phyloP scores from a whole-genome alignment of 2,329 filamentous ascomycete genomes.

The Hymenotorrendiella dingleyae region DNA sequence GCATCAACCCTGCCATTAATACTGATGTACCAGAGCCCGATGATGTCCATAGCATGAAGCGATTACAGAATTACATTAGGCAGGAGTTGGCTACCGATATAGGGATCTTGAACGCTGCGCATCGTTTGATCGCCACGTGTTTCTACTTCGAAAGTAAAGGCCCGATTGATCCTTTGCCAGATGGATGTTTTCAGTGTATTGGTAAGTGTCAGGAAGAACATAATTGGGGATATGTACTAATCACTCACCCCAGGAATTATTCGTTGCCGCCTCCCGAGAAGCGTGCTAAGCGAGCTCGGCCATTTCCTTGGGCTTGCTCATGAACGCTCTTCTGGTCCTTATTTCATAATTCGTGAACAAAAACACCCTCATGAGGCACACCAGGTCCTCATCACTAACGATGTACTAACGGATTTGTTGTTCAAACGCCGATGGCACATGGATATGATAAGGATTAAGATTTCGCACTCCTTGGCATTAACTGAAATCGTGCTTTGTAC shows the following conservation, averaged over 20 bases:
- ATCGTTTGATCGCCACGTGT: conserved; percentile 14
- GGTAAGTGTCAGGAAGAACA: too few relatives aligned
- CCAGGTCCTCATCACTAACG: background rate
- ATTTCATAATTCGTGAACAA: background rate
- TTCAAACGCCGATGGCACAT: background rate
- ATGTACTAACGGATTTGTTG: background rate
- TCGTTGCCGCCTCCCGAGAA: background rate
- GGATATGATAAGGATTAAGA: background rate
- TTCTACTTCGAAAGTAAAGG: conserved; percentile 17
- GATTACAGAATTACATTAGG: conserved; percentile 4
- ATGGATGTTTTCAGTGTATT: background rate
- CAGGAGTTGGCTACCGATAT: background rate
- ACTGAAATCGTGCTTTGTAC: background rate
- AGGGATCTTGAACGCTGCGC: conserved; percentile 8
- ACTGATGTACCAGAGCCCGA: conserved; percentile 8
- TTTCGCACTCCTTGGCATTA: background rate
- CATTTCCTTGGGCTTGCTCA: background rate
- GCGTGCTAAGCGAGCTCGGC: background rate
- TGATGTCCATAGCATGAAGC: conserved; percentile 3
- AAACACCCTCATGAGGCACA: background rate
- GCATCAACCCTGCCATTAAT: background rate
- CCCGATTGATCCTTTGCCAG: background rate
- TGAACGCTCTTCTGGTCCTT: background rate
- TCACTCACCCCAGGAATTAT: background rate
- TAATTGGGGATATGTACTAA: too few relatives aligned